Conservation (phyloP, 2,329 filamentous ascomycete genomes). For the Cadophora luteo-olivacea region DNA sequence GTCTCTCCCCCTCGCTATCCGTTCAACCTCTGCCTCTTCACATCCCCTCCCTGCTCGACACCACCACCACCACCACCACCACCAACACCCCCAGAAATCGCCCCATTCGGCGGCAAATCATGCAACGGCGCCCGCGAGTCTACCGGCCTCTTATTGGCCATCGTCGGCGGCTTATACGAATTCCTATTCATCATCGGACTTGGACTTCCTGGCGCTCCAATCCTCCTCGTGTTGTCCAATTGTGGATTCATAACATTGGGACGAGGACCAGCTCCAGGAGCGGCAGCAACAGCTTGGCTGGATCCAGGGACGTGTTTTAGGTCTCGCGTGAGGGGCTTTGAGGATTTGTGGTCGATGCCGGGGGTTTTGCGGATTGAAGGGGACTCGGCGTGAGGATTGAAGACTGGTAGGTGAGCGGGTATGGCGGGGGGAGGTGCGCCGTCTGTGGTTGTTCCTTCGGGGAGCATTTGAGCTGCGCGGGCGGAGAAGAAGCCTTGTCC, state of each 20-base stretch:
- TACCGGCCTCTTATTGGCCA: constrained; percentile 47
- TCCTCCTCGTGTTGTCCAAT: constrained; percentile 60
- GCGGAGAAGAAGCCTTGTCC: constrained; percentile 71
- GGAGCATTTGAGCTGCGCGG: constrained; percentile 63
- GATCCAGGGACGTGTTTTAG: constrained; percentile 56
- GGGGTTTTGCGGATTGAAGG: constrained; percentile 90
- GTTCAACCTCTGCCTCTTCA: constrained; percentile 45
- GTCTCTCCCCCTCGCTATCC: too few species aligned
- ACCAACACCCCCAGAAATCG: constrained; percentile 22
- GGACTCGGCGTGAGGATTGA: constrained; percentile 77
- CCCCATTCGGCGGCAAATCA: constrained; percentile 42
- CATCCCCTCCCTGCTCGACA: constrained; percentile 37
- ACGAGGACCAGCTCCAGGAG: constrained; percentile 33
- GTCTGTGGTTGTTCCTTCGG: constrained; percentile 47
- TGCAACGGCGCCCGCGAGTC: constrained; percentile 37
- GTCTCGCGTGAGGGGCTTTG: constrained; percentile 71
- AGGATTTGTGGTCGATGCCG: constrained; percentile 80
- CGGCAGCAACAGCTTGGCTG: constrained; percentile 36
- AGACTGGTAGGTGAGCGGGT: constrained; percentile 58
- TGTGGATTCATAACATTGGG: constrained; percentile 59
- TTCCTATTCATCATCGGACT: constrained; percentile 63
- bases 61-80: too few species aligned
- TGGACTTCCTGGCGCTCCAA: constrained; percentile 61
- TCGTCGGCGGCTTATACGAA: constrained; percentile 65
- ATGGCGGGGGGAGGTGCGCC: constrained; percentile 46